Evolutionary conservation across 73 alveolate species (phyloP).

Genomic region (Urostyla sp.): DNA sequence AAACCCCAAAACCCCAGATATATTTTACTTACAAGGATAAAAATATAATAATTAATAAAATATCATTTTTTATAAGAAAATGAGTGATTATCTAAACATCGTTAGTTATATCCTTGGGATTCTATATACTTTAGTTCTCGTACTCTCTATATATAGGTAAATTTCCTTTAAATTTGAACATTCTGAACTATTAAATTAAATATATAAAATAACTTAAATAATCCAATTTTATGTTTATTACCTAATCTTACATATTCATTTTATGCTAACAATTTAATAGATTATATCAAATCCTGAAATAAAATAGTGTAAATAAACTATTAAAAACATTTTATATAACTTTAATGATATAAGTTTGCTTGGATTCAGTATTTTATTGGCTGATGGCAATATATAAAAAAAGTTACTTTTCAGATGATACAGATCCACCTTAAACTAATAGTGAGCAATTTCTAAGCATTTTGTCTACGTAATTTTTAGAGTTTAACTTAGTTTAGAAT

Average conservation of each 20-base stretch:
- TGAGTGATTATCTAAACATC: slow-evolving; percentile 1
- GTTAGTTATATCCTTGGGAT: slow-evolving; percentile 15
- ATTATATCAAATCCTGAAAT: too few relatives aligned
- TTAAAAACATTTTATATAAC: neutral
- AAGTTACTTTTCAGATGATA: neutral
- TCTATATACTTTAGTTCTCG: neutral
- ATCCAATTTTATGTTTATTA: neutral
- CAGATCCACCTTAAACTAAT: too few relatives aligned
- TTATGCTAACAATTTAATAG: too few relatives aligned
- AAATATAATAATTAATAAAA: too few relatives aligned
- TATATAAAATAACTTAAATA: neutral
- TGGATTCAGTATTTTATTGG: neutral
- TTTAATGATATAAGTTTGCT: neutral
- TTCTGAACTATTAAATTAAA: neutral
- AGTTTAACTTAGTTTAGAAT: too few relatives aligned
- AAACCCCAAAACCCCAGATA: too few relatives aligned
- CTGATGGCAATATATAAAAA: neutral
- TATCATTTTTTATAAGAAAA: too few relatives aligned
- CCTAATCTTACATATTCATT: neutral
- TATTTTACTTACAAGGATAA: too few relatives aligned
- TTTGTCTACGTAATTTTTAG: neutral
- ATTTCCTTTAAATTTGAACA: neutral
- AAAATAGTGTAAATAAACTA: neutral
- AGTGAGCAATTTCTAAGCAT: neutral
- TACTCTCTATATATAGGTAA: slow-evolving; percentile 13